Base-by-base conservation (phyloP, 2,329 filamentous ascomycete species). In the Drechslerella stenobrocha region DNA sequence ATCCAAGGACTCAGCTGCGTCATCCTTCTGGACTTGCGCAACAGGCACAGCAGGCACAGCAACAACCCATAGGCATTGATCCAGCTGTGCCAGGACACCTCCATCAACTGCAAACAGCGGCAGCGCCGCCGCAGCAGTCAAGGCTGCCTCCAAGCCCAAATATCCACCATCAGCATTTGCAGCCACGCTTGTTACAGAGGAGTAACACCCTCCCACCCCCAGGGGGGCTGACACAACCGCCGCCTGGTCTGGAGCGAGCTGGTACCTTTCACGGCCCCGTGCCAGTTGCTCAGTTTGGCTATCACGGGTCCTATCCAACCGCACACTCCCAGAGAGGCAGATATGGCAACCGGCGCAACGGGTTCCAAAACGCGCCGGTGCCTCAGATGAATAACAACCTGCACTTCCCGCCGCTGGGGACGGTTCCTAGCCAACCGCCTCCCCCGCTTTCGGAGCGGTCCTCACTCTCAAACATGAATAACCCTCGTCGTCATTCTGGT, bases 341-440 rank as follows among this genome's bases (percentile, higher is more conserved):
- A 47, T 67, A 52, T n/a, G 46, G 56, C 20, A 28, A 45, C 8
- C 37, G 63, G 7, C 50, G 53, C 15, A 46, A 35, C 9, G 37
- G 34, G 9, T 67, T 40, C 26, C 44, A 47, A 15, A 32, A 30
- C 20, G 47, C 55, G 13, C 55, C 63, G 3, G 50, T 60, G 3
- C 63, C 63, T 11, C 63, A 67, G 50, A 67, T 67, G 18, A 60
- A 67, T 24, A 67, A 67, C 52, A 45, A 47, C 8, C n/a, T 67
- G 24, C 63, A 67, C 42, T 67, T 67, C n/a, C 63, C 63, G 24
- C 63, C 63, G 8, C 23, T 67, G 13, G 63, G 63, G 20, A 67
- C 50, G 11, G 30, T 60, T 3, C 63, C 63, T 35, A 18, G 48
- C 2, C 63, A 67, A 30, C 37, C 20, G 15, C 52, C 52, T 23